Evolutionary conservation across 2,329 filamentous ascomycete genomes (phyloP), one percentile per base, ranked within the genome.

Genomic region (Periconia sp.): DNA sequence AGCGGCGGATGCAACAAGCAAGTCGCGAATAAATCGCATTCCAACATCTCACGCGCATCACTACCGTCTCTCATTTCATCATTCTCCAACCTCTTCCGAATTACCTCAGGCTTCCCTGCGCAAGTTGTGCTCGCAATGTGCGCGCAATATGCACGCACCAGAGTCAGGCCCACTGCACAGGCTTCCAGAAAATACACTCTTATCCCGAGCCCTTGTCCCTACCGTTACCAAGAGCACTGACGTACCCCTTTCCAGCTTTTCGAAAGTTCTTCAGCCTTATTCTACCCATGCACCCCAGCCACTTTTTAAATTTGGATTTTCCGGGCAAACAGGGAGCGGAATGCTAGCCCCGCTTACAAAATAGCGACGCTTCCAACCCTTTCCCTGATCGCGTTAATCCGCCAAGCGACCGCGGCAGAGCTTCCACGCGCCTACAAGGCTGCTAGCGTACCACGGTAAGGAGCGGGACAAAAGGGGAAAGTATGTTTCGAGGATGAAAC

Each of bases 241-340:
- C 52, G 23, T 42, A n/a, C 43, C 48, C 48, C 49, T 51, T 48
- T 46, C 25, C 41, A 25, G 16, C 33, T 38, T 44, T 34, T 45
- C 32, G 32, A 15, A 46, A 37, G 33, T 50, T 50, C 50, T 44
- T 50, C 50, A 53, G 50, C 50, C 50, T 50, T 53, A 48, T 48
- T 33, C 25, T 13, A 40, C 25, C 19, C 45, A 31, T 40, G 38
- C 23, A 16, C 32, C 36, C 40, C 40, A 44, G 40, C 36, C 39
- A 35, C 26, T 19, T 23, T 34, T 33, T 37, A 35, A 19, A 43
- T 39, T 39, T 43, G 29, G 34, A 35, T 41, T 36, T 36, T 26
- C 50, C 38, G 40, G 37, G 36, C 24, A 22, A 36, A 32, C 47
- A 48, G 44, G 50, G 45, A 33, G 32, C 43, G 47, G 44, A 38